A percentile compares a stretch with the other conserved stretches of the same genome.
Evolutionary conservation across 2,329 filamentous ascomycete species (phyloP).

Genomic region (Colletotrichum tabaci): DNA sequence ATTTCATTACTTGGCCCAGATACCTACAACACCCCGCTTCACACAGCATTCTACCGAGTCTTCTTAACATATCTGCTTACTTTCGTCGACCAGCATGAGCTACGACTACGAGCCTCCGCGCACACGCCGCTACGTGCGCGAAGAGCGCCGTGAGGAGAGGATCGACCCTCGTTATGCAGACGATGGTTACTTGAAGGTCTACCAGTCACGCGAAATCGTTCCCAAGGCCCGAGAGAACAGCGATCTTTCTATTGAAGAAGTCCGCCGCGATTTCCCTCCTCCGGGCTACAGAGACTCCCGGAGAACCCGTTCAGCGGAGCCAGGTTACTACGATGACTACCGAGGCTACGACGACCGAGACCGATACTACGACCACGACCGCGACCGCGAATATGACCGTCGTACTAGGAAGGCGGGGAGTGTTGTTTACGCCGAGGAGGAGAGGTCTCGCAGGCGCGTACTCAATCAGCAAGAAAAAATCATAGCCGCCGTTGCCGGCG

Average conservation of each 20-base stretch:
- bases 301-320: conserved; percentile 76
- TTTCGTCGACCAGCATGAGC: conserved; percentile 46
- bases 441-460: conserved; percentile 63
- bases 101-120: conserved; percentile 69
- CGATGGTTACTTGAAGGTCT: conserved; percentile 62
- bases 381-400: conserved; percentile 62
- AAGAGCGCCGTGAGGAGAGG: conserved; percentile 66
- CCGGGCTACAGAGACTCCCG: conserved; percentile 71
- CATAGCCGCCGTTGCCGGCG: conserved; percentile 75
- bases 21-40: conserved; percentile 27
- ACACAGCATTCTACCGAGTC: conserved; percentile 10
- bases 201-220: conserved; percentile 67
- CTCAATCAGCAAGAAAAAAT: conserved; percentile 77
- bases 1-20: conserved; percentile 1
- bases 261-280: conserved; percentile 87
- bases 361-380: conserved; percentile 62
- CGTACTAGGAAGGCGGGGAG: conserved; percentile 67
- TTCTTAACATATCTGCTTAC: not conserved
- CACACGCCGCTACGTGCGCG: conserved; percentile 67
- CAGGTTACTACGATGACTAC: conserved; percentile 69
- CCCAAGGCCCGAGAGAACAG: conserved; percentile 79
- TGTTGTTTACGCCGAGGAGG: conserved; percentile 70
- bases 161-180: conserved; percentile 68
- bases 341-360: conserved; percentile 63
- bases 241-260: conserved; percentile 83